Conservation (phyloP, 2,329 filamentous ascomycete genomes). For the Curvularia hawaiiensis region DNA sequence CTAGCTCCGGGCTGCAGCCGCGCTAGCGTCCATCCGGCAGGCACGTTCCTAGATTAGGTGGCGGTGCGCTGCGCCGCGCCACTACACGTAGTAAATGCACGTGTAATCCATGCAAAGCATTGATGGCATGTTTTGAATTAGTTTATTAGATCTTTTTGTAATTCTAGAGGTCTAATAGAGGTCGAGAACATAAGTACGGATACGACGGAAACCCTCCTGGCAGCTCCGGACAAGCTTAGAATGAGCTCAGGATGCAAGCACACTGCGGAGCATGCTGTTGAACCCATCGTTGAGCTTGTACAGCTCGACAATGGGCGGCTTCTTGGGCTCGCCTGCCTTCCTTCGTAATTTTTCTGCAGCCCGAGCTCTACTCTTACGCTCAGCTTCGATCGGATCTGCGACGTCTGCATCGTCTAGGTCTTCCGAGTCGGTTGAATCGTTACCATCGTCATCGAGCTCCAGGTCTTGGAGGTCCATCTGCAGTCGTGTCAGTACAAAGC, state of each 20-base stretch:
- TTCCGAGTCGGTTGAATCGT: conserved; percentile 63
- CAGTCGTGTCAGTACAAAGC: conserved; percentile 12
- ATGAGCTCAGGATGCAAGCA: conserved; percentile 63
- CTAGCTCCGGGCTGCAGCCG: conserved; percentile 21
- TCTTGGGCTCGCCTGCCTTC: conserved; percentile 81
- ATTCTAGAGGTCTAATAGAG: not conserved
- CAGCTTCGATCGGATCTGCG: conserved; percentile 84
- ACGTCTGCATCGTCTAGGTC: conserved; percentile 70
- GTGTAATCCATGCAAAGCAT: not conserved
- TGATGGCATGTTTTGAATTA: not conserved
- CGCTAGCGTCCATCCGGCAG: conserved; percentile 25
- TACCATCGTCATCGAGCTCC: conserved; percentile 72
- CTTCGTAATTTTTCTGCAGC: conserved; percentile 80
- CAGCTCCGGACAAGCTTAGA: not conserved
- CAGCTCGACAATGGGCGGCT: conserved; percentile 79
- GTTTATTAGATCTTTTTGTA: conserved; percentile 4
- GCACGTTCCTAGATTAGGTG: conserved; percentile 21
- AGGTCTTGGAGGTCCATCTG: conserved; percentile 81
- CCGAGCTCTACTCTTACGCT: conserved; percentile 77
- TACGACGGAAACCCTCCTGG: not conserved
- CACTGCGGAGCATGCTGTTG: conserved; percentile 77
- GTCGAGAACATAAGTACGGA: not conserved
- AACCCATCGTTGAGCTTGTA: conserved; percentile 81
- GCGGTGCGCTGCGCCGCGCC: conserved; percentile 9
- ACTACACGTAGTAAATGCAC: not conserved